Base-by-base conservation (phyloP, 2,329 filamentous ascomycete genomes). In the Blastomyces gilchristii region DNA sequence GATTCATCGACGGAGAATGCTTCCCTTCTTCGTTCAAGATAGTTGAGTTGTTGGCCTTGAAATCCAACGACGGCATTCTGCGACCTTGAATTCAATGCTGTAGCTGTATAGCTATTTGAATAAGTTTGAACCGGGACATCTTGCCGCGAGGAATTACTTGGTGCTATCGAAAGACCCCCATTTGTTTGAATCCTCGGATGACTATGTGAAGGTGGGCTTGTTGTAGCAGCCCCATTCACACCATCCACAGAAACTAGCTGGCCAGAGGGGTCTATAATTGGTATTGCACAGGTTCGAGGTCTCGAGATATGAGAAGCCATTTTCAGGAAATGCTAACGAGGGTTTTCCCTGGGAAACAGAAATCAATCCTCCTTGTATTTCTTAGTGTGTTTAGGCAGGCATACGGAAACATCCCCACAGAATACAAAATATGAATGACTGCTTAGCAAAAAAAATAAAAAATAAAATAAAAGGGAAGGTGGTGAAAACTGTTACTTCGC, bases 241-340 rank as follows among this genome's bases (percentile, higher is more conserved):
- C 57, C 43, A 34, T 49, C 25, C 43, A 49, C 57, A 18, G 25
- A 59, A 14, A 59, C 39, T 22, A 28, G 57, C 28, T 49, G 57
- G 39, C 57, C 57, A 59, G 57, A 59, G 7, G 57, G 57, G 41
- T 59, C 57, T 37, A 47, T 59, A 43, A 59, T 59, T 37, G 57
- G 57, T 22, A 59, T 59, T 59, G 57, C 57, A 49, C 22, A 49
- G 12, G 43, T 47, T 59, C 57, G 57, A 59, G 41, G 22, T 8
- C 43, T 39, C 16, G 57, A 47, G 25, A 31, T n/a, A 28, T 31
- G 25, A 49, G 57, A 59, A 49, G 57, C 57, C 57, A 59, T 59
- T 49, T 47, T 43, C 14, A 59, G 9, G 2, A 12, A 6, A 16
- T 22, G 14, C 41, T 22, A n/a, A 56, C 16, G 16, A 56, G 28